Percentiles rank a stretch among this genome's conserved stretches.
phyloP scores from a whole-genome alignment of 331 rosid species.

The Malus hybrid region DNA sequence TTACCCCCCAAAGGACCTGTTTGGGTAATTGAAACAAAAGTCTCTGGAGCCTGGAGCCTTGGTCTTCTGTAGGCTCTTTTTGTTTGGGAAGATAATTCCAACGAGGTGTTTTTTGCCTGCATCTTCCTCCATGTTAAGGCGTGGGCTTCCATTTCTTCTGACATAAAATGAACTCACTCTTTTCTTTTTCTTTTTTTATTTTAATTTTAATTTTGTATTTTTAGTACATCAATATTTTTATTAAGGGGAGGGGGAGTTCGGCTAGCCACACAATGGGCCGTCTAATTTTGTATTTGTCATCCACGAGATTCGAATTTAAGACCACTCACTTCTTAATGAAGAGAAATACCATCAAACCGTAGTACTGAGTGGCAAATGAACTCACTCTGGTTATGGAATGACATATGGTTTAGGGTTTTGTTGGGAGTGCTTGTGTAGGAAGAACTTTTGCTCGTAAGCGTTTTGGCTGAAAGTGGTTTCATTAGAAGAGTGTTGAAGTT shows the following conservation, averaged over 20 bases:
- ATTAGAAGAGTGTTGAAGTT: not conserved
- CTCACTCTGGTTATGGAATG: not conserved
- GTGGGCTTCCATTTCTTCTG: not conserved
- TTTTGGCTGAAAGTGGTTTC: not conserved
- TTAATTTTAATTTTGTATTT: no score
- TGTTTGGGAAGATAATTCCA: constrained; percentile 4
- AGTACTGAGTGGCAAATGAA: no score
- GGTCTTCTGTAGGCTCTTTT: constrained; percentile 3
- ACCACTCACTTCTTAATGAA: not conserved
- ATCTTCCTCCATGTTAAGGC: not conserved
- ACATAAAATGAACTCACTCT: not conserved
- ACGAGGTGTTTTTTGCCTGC: not conserved
- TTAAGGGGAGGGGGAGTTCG: no score
- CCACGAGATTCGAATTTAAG: no score
- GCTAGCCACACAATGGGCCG: no score
- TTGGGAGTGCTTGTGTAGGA: not conserved
- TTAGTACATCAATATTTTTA: no score
- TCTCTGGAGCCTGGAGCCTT: not conserved
- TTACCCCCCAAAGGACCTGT: constrained; percentile 1
- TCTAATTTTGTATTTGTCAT: fast-evolving
- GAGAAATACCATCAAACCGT: no score
- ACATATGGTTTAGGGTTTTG: not conserved
- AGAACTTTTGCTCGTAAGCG: no score
- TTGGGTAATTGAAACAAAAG: not conserved
- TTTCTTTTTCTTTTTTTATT: no score